Evolutionary conservation across 106 monocot genomes (phyloP), one percentile per base, ranked within the genome.

Genomic region (Triglochin maritima): DNA sequence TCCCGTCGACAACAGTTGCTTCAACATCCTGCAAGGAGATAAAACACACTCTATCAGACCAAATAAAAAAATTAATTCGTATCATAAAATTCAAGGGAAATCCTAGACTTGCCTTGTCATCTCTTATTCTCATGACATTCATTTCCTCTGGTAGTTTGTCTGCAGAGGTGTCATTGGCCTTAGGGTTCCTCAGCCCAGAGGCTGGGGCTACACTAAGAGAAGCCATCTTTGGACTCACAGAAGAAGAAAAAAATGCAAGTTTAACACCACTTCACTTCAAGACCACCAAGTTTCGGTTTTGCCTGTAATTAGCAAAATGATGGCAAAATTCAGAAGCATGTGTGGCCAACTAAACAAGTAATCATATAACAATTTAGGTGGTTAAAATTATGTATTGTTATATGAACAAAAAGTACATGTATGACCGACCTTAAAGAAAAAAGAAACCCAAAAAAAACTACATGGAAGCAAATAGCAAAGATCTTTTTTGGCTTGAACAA

Each of bases 61-160:
- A 48, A 47, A 42, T 5, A 5, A 9, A 16, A 2, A 4, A 15
- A 66, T 9, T 0, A 2, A 50, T 42, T 0, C 0, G 0, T 8
- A 13, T 59, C 10, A 15, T 49, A 54, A 58, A 47, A 49, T 16
- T 5, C 43, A 4, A 53, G 11, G 13, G 49, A 56, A 10, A 15
- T 56, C 13, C 5, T 49, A 47, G 45, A n/a, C 50, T 13, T 57
- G 54, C 76, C 15, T 69, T 76, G 45, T 69, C 69, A 49, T 76
- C 76, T 63, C 69, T 69, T 9, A 76, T 69, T 59, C 63, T 69
- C 69, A 76, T 76, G 10, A 63, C 76, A 63, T 57, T 76, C 69
- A 76, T 69, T 63, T 76, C 76, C 3, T 69, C 63, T 42, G 69
- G 76, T 69, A 76, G 49, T 51, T 45, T 76, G 12, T 76, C 69